A percentile compares a stretch with the other conserved stretches of the same genome.
These are phyloP conservation scores for Boletus pseudopeckii DNA, from an alignment of 768 basidiomycete species.

Conservation along the genomic window DNA sequence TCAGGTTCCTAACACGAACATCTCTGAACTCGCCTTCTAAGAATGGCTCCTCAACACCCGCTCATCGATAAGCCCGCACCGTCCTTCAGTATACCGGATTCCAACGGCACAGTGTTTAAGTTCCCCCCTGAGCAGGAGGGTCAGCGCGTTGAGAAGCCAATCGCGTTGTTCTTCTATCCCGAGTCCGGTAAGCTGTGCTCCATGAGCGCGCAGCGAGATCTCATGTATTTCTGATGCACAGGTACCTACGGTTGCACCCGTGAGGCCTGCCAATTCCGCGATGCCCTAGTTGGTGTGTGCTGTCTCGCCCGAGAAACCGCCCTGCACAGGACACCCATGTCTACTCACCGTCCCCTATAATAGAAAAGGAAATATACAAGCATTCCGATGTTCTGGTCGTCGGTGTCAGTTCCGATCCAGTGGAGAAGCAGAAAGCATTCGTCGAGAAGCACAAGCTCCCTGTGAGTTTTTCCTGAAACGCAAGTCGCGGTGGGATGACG, in stretches of 20 bases:
- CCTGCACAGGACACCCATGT: neutral
- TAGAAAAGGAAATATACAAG: slow-evolving; percentile 66
- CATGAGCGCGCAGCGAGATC: neutral
- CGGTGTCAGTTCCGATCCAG: slow-evolving; percentile 71
- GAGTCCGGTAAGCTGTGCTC: slow-evolving; percentile 49
- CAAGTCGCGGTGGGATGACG: neutral
- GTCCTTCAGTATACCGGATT: slow-evolving; percentile 57
- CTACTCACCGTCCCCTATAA: neutral
- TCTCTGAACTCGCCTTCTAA: neutral
- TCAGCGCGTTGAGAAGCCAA: slow-evolving; percentile 40
- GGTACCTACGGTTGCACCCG: slow-evolving; percentile 77
- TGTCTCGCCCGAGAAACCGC: neutral
- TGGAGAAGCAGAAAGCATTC: slow-evolving; percentile 71
- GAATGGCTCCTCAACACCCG: slow-evolving; percentile 43
- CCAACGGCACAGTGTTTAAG: slow-evolving; percentile 57
- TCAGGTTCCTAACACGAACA: neutral
- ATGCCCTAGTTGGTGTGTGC: slow-evolving; percentile 62
- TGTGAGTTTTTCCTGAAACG: slow-evolving; percentile 33
- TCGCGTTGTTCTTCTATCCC: slow-evolving; percentile 79
- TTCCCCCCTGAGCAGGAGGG: slow-evolving; percentile 56
- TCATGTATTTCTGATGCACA: slow-evolving; percentile 22
- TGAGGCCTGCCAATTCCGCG: slow-evolving; percentile 79
- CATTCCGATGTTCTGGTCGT: slow-evolving; percentile 61
- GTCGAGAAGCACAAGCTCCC: slow-evolving; percentile 67
- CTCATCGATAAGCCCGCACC: slow-evolving; percentile 68